Base-by-base conservation (phyloP, 768 basidiomycete species). In the Tubosaeta sp. region DNA sequence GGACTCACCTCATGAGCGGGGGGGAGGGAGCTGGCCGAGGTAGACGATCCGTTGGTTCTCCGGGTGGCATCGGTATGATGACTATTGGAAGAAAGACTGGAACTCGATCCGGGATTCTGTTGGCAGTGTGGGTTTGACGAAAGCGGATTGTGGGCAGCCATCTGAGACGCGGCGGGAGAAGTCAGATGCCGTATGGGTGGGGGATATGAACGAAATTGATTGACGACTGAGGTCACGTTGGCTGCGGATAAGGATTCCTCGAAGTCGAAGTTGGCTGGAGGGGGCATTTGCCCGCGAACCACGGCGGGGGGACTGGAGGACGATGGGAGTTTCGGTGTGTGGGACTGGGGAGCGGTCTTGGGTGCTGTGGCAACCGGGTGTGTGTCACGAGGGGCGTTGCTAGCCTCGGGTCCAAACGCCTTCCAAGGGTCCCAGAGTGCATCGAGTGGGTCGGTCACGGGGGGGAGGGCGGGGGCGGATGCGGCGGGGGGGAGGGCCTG, bases 191-290 rank as follows among this genome's bases (percentile, higher is more conserved):
- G 61, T 54, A 55, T 44, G 49, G 59, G 57, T 54, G 61, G 58
- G 47, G 57, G 55, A 61, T 52, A 63, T 61, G 65, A 68, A 57
- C 59, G 65, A 64, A 44, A 48, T 43, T 66, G 65, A 66, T 68
- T 68, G 55, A 64, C 65, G 50, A 60, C 60, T 31, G 66, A 66
- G 55, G 61, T 51, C 53, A 64, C 56, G 46, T 61, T 63, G 51
- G 64, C 64, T 19, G 63, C 63, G 39, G 59, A 65, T 40, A 66
- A 46, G 55, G 56, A 60, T 56, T 63, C 63, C 46, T 66, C 57
- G 53, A 64, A 64, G 61, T 64, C 64, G 53, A 64, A 64, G 52
- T 3, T 50, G 45, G 60, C 47, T 27, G 48, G 9, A 48, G 43
- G 52, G 42, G 43, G 10, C 14, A 18, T 14, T 43, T 42, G 58